These are phyloP conservation scores for Fusarium longipes DNA, from an alignment of 2,329 filamentous ascomycete genomes.

Conservation along the genomic window DNA sequence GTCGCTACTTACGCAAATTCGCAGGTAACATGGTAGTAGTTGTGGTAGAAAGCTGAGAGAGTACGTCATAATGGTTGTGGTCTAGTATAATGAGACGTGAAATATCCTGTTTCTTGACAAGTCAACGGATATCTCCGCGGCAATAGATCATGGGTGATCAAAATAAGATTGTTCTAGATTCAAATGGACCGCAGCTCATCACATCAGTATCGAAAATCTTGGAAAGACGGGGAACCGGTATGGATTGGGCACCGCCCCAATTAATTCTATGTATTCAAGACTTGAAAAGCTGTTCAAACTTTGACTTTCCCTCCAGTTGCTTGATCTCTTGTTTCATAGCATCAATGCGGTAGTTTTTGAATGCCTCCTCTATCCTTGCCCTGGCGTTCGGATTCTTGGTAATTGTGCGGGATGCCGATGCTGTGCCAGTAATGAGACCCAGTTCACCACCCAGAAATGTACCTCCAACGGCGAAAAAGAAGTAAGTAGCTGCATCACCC, in stretches of 20 bases:
- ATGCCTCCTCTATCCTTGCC: neutral
- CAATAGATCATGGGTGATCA: neutral
- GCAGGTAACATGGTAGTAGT: neutral
- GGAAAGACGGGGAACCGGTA: neutral
- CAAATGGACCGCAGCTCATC: neutral
- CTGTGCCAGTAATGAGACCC: neutral
- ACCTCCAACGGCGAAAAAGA: conserved; percentile 3
- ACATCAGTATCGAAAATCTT: too few species aligned
- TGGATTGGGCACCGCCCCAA: neutral
- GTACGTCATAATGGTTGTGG: neutral
- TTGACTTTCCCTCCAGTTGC: neutral
- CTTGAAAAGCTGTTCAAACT: neutral
- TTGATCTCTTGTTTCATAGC: conserved; percentile 4
- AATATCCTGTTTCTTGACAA: neutral
- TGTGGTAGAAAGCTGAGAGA: neutral
- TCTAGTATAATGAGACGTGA: rapidly evolving
- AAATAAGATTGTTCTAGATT: neutral
- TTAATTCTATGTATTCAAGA: neutral
- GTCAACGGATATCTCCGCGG: neutral
- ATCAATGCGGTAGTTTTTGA: conserved; percentile 12
- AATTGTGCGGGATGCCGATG: neutral
- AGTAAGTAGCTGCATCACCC: neutral
- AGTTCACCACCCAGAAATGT: neutral
- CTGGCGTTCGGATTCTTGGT: neutral
- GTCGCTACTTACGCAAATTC: too few species aligned